Evolutionary conservation across 2,329 filamentous ascomycete genomes (phyloP).

Genomic region (Huntiella savannae): DNA sequence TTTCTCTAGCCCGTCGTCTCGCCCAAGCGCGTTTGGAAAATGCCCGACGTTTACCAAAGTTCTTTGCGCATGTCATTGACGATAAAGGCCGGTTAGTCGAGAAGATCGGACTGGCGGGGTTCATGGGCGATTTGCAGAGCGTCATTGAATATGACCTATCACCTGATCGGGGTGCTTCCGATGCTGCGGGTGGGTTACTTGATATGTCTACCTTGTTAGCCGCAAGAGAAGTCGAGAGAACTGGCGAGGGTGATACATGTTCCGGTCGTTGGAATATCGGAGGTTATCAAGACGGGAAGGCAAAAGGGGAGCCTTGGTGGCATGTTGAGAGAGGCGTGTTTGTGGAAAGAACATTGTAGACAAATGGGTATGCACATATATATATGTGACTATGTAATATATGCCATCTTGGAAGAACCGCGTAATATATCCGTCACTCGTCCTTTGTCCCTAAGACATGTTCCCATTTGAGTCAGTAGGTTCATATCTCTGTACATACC

Average conservation of each 20-base stretch:
- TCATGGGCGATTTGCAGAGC: conserved; percentile 40
- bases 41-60: conserved; percentile 32
- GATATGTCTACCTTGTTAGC: conserved; percentile 31
- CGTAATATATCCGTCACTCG: not conserved
- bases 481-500: not conserved
- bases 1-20: conserved; percentile 34
- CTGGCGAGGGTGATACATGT: conserved; percentile 22
- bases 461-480: not conserved
- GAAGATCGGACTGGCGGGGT: conserved; percentile 37
- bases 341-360: conserved; percentile 15
- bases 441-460: not conserved
- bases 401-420: no score
- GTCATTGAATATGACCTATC: conserved; percentile 39
- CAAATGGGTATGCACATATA: not conserved
- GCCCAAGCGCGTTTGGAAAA: conserved; percentile 47
- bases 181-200: conserved; percentile 36
- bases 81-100: conserved; percentile 32
- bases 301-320: conserved; percentile 25
- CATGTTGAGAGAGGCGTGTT: conserved; percentile 30
- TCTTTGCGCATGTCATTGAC: conserved; percentile 37
- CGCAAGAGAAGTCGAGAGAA: conserved; percentile 27
- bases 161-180: conserved; percentile 35
- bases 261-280: conserved; percentile 28
- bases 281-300: conserved; percentile 18
- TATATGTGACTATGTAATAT: no score